Base-by-base conservation (phyloP, 805 yeast genomes). In the Kregervanrija pseudodelftensis region DNA sequence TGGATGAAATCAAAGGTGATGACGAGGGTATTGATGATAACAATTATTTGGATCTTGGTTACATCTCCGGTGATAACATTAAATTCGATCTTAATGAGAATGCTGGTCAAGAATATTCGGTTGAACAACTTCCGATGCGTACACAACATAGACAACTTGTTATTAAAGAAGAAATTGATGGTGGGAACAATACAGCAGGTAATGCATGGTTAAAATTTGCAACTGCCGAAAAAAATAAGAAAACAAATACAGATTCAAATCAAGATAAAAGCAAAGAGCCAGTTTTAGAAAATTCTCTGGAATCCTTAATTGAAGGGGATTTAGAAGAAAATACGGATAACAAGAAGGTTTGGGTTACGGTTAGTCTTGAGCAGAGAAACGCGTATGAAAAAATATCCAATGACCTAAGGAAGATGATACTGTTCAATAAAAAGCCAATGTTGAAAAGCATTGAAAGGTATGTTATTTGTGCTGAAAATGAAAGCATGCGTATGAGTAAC, bases 141-240 rank as follows among this genome's bases (percentile, higher is more conserved):
- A 60, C 62, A 4, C 57, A 55, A 40, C 61, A 57, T 33, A 41
- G 61, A 28, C 64, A 58, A 37, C 45, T 56, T 40, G 56, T 56
- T 2, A 56, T 60, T 8, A 53, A 59, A 43, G 28, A 22, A 22
- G 28, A 22, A 22, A 22, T 22, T 22, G 28, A 22, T 7, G 28
- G 28, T 22, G 28, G 8, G 28, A 22, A 22, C 7, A 51, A 55
- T 45, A 34, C 56, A 8, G 42, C 50, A 4, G 59, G 56, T 3
- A 45, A 45, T 40, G 60, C 54, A 3, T 56, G 60, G 61, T 42
- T 57, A 35, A 52, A 53, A 35, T 48, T 45, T 22, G 56, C 53
- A 1, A 17, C 31, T 2, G 28, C 28, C 2, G 28, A 22, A 22
- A 22, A 22, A 7, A 22, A 22, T 22, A 22, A 7, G 28, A 22